These are phyloP conservation scores for Magnusiomyces fungicola DNA, from an alignment of 1,139 yeast species.

Conservation along the genomic window DNA sequence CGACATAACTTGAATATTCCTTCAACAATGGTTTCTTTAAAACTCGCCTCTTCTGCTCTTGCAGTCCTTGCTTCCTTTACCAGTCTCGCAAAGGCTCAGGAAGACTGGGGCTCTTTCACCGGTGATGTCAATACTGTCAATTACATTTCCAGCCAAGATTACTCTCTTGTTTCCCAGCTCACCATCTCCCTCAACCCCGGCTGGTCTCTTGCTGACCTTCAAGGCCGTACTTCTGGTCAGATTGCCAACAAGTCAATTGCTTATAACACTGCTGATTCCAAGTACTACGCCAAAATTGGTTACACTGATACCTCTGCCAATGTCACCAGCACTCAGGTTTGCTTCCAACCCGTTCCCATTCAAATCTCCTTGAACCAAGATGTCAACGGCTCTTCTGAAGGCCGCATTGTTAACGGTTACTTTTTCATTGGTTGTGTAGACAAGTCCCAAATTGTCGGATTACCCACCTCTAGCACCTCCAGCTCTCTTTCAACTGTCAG, in stretches of 20 bases:
- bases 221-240: conserved; percentile 13
- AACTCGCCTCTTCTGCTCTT: conserved; percentile 3
- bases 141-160: conserved; percentile 10
- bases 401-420: conserved; percentile 13
- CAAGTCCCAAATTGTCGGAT: conserved; percentile 9
- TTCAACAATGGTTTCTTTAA: conserved; percentile 4
- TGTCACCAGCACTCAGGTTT: conserved; percentile 7
- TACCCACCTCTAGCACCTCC: not conserved
- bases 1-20: not conserved
- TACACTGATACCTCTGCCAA: conserved; percentile 13
- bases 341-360: conserved; percentile 15
- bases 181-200: conserved; percentile 8
- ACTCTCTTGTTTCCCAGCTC: conserved; percentile 12
- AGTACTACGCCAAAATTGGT: conserved; percentile 13
- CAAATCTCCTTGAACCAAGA: conserved; percentile 11
- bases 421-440: conserved; percentile 15
- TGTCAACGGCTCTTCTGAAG: conserved; percentile 1
- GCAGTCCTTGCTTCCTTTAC: conserved; percentile 8
- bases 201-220: conserved; percentile 15
- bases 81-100: conserved; percentile 6
- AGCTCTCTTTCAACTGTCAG: not conserved
- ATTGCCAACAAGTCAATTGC: conserved; percentile 14
- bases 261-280: conserved; percentile 14
- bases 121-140: conserved; percentile 13
- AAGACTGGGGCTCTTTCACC: conserved; percentile 15